Base-by-base conservation (phyloP, 768 basidiomycete species). In the Fistulinella prunicolor region DNA sequence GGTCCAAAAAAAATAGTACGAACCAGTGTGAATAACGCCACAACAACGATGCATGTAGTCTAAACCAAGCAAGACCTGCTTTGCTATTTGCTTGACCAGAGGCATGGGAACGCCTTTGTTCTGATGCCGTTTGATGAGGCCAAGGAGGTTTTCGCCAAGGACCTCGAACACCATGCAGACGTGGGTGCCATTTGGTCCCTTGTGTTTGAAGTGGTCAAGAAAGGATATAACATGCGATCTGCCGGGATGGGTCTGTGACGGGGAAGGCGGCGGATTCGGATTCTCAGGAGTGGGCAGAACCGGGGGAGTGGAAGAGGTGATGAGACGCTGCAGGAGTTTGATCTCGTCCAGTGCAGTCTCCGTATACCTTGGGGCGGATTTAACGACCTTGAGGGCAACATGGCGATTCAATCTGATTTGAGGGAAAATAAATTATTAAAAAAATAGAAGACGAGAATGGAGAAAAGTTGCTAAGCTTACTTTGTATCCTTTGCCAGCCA, bases 111-210 rank as follows among this genome's bases (percentile, higher is more conserved):
- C 94, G 55, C 95, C 95, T 60, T 95, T 94, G 73, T 93, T 94
- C 75, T 98, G 94, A 73, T 98, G 93, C 10, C 95, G 82, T 70
- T 96, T 97, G 79, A 98, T 96, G 59, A 99, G 80, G 5, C 88
- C 94, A 3, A 98, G 81, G 3, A 99, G 75, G 65, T 95, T 97
- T 71, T 99, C 95, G 51, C 95, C 96, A 9, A 99, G 80, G 21
- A 98, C 96, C 68, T 99, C 96, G 62, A 97, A 97, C 13, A 96
- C 94, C 96, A 99, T 98, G 78, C 96, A 98, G 57, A 99, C 89
- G 70, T 99, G 96, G 14, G 81, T 86, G 30, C 96, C 96, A 66
- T 99, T 96, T 9, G 94, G 94, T 1, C 96, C 96, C 52, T 88
- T 89, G 71, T 98, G 96, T 22, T 86, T 81, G 69, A 99, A 99